Evolutionary conservation across 2,329 filamentous ascomycete species (phyloP), one percentile per base, ranked within the genome.

Genomic region (Samsoniella hepiali): DNA sequence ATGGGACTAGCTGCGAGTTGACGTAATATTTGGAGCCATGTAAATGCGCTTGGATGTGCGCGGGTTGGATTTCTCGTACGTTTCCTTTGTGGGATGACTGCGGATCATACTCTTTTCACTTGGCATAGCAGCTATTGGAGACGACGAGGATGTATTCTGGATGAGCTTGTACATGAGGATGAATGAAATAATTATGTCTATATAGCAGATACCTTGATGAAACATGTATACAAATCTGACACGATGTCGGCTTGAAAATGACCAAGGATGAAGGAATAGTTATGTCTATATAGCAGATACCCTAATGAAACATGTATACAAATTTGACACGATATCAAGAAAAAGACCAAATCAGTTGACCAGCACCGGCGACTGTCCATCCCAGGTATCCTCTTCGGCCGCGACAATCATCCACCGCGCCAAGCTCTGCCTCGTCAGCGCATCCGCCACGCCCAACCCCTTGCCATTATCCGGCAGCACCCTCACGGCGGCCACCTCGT

Each of bases 351-450:
- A 32, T 54, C 67, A 78, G 64, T 81, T 81, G 15, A 77, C 74
- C 62, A 84, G 76, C 2, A 84, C 79, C 4, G 81, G 81, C 1
- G 79, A 74, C 44, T 62, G 75, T 8, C 75, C 71, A 67, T 80
- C 74, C 76, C 78, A 84, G 8, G 75, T 69, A 3, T 68, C 66
- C 38, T 68, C 74, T 69, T 79, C 78, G 0, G 74, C 74, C 2
- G 75, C 79, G 62, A 78, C 73, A 4, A 83, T 74, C 67, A 83
- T 67, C 69, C 79, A 84, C 17, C 65, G 68, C 9, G 79, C 81
- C 8, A 84, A 77, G 65, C 77, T 79, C 17, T 68, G 69, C 38
- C 75, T 67, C 1, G 70, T 74, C 34, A 76, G 66, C 66, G 68
- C 74, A 9, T 76, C 73, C 69, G 82, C 71, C 68, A 80, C 72